Evolutionary conservation across 345 rosid genomes (phyloP), one percentile per base, ranked within the genome.

Genomic region (Gossypium stocksii): DNA sequence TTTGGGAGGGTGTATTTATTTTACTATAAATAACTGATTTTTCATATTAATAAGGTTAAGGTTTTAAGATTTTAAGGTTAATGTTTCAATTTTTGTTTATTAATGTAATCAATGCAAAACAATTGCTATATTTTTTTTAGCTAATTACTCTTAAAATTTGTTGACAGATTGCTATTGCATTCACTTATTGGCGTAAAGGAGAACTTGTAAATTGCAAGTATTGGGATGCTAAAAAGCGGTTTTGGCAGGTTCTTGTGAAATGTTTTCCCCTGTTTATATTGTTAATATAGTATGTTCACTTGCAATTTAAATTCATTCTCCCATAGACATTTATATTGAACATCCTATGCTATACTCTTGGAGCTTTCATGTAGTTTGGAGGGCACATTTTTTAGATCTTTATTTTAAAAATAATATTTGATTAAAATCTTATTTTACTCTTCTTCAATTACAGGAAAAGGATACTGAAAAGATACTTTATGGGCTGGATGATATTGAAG

Each of bases 151-250:
- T 71, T 44, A 9, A 59, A 69, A 66, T 76, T 70, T 70, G 58
- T 84, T 62, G 58, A 77, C 91, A 94, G 98, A 65, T 89, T 86
- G 87, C 76, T 52, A 91, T 94, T 84, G 98, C 98, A 71, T 94
- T 94, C 77, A 85, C 98, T 52, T 94, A 94, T 73, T 72, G 89
- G 80, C 88, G 86, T 65, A 83, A 86, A 54, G 94, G 90, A 76
- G 81, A 78, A 79, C 89, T 94, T 74, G 89, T 86, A 78, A 93
- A 81, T 82, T 89, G 96, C 97, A 94, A 91, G 85, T 94, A 94
- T 80, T 91, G 98, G 56, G 87, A 82, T 49, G 44, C 25, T 70
- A 94, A 25, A 2, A 25, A 94, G 89, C 82, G 61, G 68, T 94
- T 94, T 85, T 89, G 86, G 86, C 98, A 91, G 98, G 98, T 94